Base-by-base conservation (phyloP, 2,329 filamentous ascomycete genomes). In the Talaromyces sp. region DNA sequence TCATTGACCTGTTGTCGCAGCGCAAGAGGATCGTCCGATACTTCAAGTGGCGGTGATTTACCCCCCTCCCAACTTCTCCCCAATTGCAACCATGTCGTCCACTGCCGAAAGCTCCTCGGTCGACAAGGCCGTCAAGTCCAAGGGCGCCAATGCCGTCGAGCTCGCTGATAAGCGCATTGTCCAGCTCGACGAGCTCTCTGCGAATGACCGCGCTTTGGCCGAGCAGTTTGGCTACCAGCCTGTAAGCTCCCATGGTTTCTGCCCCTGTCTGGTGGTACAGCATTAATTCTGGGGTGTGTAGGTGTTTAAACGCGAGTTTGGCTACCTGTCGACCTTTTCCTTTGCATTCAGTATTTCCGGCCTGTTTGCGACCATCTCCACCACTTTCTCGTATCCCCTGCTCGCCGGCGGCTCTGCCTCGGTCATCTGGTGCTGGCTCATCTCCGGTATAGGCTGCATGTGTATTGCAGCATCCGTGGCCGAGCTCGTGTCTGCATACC, bases 221-320 rank as follows among this genome's bases (percentile, higher is more conserved):
- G 70, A 71, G 63, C 65, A 71, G 60, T 72, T 72, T 63, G 70
- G 70, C 15, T 72, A 72, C 58, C 70, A 72, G 57, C 70, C 70
- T 53, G 70, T 72, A 67, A 49, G 66, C 59, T 51, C 57, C 36
- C 56, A 28, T 7, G 27, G 33, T 60, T 44, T 57, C 25, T 33
- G 47, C n/a, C 32, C 51, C 36, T 49, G 53, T 30, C 39, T 52
- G 42, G 19, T 52, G 42, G 19, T 51, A 11, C 56, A 67, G 62
- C 54, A 55, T 58, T 58, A 19, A 42, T 47, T 54, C 3, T 33
- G 54, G 53, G 52, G 30, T 22, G 58, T 65, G 15, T 67, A 82
- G 71, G 83, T 85, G 59, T 84, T 85, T 74, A 83, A 84, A 71
- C 80, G 84, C 65, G 82, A 86, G 67, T 86, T 86, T 65, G 79